Evolutionary conservation across 2,329 filamentous ascomycete genomes (phyloP).

Genomic region (Phialophora tarda): DNA sequence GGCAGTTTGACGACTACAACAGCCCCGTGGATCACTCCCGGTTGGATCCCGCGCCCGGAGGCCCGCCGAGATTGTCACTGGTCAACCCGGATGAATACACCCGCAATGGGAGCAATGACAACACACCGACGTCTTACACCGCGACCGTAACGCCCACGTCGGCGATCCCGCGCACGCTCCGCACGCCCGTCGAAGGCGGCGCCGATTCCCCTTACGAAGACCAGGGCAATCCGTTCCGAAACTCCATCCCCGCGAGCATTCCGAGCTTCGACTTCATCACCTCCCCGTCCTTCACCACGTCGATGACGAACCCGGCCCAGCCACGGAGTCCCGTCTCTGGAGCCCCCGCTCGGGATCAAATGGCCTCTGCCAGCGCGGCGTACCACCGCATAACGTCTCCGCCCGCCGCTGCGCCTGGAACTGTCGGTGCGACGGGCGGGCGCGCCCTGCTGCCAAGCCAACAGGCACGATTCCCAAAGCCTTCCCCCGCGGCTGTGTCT

Average conservation of each 20-base stretch:
- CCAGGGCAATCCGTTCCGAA: slow-evolving; percentile 39
- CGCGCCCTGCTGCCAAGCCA: slow-evolving; percentile 45
- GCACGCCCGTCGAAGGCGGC: slow-evolving; percentile 14
- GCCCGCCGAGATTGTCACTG: slow-evolving; percentile 37
- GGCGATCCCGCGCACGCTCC: slow-evolving; percentile 25
- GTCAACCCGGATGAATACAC: slow-evolving; percentile 38
- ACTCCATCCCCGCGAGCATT: slow-evolving; percentile 37
- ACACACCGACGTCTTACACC: slow-evolving; percentile 39
- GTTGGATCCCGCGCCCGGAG: slow-evolving; percentile 21
- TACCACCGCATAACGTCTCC: slow-evolving; percentile 28
- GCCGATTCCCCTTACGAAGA: slow-evolving; percentile 36
- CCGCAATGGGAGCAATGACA: slow-evolving; percentile 31
- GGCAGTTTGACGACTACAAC: slow-evolving; percentile 29
- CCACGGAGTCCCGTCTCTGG: slow-evolving; percentile 7
- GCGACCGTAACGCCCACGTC: slow-evolving; percentile 37
- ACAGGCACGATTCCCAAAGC: slow-evolving; percentile 39
- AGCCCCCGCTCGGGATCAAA: slow-evolving; percentile 29
- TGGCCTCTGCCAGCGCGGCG: slow-evolving; percentile 26
- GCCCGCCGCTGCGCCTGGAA: slow-evolving; percentile 15
- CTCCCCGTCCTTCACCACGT: slow-evolving; percentile 4
- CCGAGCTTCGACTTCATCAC: slow-evolving; percentile 37
- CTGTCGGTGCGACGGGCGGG: slow-evolving; percentile 25
- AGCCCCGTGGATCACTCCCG: slow-evolving; percentile 25
- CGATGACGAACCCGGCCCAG: neutral
- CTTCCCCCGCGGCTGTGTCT: neutral